Conservation (phyloP, 768 basidiomycete genomes). For the Coprinopsis strossmayeri region DNA sequence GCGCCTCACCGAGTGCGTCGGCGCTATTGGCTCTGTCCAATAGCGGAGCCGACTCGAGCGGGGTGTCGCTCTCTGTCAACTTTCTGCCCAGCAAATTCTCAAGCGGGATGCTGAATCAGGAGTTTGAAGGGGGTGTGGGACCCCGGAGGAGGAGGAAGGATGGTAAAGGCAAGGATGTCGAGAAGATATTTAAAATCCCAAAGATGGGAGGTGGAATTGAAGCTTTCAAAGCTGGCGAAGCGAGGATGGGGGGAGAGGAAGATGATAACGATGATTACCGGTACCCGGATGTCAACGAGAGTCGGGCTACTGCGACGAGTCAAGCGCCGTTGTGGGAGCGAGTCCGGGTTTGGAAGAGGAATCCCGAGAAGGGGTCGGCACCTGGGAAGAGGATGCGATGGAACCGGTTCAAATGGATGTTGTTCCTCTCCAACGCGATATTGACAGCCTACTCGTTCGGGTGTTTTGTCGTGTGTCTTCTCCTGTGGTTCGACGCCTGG, state of each 20-base stretch:
- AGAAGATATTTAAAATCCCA: not conserved
- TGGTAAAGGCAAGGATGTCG: conserved; percentile 21
- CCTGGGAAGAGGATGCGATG: conserved; percentile 48
- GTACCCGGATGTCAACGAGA: conserved; percentile 13
- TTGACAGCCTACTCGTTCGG: conserved; percentile 52
- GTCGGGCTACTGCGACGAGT: not conserved
- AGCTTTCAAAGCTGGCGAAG: conserved; percentile 45
- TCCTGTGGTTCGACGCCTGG: conserved; percentile 77
- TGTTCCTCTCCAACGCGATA: conserved; percentile 56
- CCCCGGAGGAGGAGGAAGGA: conserved; percentile 24
- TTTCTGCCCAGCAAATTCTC: conserved; percentile 24
- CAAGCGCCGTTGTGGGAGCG: conserved; percentile 1
- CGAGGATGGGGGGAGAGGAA: conserved; percentile 49
- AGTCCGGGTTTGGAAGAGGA: not conserved
- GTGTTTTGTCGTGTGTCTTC: conserved; percentile 56
- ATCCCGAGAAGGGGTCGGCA: conserved; percentile 19
- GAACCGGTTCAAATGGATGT: conserved; percentile 77
- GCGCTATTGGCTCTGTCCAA: not conserved
- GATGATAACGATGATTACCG: conserved; percentile 48
- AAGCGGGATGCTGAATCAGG: conserved; percentile 28
- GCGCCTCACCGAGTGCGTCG: not conserved
- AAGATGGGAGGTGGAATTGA: not conserved
- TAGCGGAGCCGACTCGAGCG: conserved; percentile 3
- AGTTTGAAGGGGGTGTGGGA: conserved; percentile 25
- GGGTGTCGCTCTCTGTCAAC: conserved; percentile 20